Conservation (phyloP, 2,329 filamentous ascomycete genomes). For the Monilinia aucupariae region DNA sequence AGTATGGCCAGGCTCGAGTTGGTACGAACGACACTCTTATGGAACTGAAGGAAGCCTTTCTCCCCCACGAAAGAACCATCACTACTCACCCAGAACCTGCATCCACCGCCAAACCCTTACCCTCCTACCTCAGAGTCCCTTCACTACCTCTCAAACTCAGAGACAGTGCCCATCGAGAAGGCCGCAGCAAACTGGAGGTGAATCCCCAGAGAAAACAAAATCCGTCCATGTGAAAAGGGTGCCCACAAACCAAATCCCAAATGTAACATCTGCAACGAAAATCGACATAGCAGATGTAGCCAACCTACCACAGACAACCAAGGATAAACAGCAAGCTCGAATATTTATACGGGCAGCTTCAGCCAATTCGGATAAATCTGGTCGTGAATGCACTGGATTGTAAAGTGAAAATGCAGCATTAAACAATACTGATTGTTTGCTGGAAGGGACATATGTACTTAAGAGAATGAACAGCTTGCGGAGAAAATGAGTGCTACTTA, state of each 20-base stretch:
- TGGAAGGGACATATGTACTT: no score
- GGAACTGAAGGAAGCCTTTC: no score
- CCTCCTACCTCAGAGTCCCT: background rate
- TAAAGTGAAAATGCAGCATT: no score
- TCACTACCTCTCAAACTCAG: background rate
- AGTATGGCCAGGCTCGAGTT: background rate
- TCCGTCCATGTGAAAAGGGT: background rate
- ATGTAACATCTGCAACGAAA: background rate
- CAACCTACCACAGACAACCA: background rate
- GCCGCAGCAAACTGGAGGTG: no score
- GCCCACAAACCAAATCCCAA: background rate
- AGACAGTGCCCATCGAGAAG: background rate
- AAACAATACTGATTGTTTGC: no score
- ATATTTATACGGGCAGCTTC: background rate
- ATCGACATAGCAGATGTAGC: background rate
- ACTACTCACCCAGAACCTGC: background rate
- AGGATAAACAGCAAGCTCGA: background rate
- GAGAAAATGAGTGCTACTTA: no score
- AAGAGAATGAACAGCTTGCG: no score
- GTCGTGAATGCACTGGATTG: no score
- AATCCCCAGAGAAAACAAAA: background rate
- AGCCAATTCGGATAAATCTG: background rate
- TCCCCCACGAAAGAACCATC: no score
- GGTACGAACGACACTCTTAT: background rate
- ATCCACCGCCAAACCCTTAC: no score